Evolutionary conservation across 139 green algal species (phyloP), one percentile per base, ranked within the genome.

Genomic region (Chloropicon primus): DNA sequence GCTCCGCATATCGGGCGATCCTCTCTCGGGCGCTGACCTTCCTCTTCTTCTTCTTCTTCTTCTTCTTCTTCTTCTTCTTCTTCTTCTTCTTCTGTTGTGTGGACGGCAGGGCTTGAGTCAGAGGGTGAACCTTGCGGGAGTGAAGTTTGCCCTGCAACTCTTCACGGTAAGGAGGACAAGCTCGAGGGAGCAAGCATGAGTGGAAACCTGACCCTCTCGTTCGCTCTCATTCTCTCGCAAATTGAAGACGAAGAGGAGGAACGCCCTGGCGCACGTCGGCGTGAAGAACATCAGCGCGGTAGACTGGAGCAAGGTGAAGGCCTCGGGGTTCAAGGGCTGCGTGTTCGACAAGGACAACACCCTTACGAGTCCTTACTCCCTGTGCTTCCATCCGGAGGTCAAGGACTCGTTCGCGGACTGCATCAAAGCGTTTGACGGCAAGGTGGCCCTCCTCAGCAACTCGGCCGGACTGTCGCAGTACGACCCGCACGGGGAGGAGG

Each of bases 261-360:
- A 62, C 41, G 41, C 41, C 41, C 41, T 62, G 5, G 10, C 41
- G 5, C 41, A 62, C 41, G 41, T 62, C 41, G 41, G 10, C 10
- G 41, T 62, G 10, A 17, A 62, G 41, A 62, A 62, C 41, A 62
- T 62, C 41, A 62, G 41, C 41, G 17, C 41, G 41, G 41, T 62
- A 62, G 79, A 83, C 76, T 83, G 75, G 75, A 22, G 22, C 23
- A 22, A 41, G 24, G 25, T 83, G 2, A 25, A 72, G 24, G 22
- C 1, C 5, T 3, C 27, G 3, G 79, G 79, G 27, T 80, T 83
- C 10, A 77, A 53, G 5, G 79, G 24, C 24, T 62, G 77, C 23
- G 24, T 97, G 0, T 94, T 97, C 81, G 94, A 98, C 84, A 98
- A 98, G 83, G 94, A 98, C 88, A 97, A 98, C 90, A 98, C 94